phyloP scores from a whole-genome alignment of 768 basidiomycete genomes.

The Panellus pusillus region DNA sequence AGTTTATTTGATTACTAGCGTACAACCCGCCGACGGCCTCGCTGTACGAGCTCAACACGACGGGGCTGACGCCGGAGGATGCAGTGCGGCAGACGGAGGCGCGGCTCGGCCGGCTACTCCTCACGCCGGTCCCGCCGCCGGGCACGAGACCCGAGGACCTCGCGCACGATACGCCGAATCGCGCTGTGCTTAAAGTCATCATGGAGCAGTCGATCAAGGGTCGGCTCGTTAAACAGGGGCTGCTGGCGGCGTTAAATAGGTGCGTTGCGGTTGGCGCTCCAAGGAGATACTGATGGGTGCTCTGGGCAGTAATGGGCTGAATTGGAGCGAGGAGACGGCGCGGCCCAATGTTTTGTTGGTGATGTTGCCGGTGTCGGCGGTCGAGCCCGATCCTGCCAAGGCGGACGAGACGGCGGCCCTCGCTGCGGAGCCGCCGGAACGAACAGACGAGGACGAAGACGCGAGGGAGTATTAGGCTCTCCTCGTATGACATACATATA shows the following conservation, averaged over 20 bases:
- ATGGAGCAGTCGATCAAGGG: constrained; percentile 22
- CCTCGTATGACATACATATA: too few species aligned
- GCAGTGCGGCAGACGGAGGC: constrained; percentile 19
- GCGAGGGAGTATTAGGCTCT: constrained; percentile 12
- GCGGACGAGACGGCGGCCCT: not conserved
- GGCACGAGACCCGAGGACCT: constrained; percentile 17
- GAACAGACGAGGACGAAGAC: constrained; percentile 14
- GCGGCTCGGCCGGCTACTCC: constrained; percentile 14
- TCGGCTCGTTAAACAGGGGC: constrained; percentile 13
- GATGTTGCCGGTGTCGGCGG: constrained; percentile 10
- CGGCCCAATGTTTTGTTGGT: constrained; percentile 16
- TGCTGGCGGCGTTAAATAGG: constrained; percentile 9
- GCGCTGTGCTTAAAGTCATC: constrained; percentile 14
- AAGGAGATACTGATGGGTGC: too few species aligned
- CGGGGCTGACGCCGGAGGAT: constrained; percentile 21
- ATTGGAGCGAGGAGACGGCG: constrained; percentile 9
- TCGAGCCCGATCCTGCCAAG: not conserved
- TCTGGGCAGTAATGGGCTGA: constrained; percentile 10
- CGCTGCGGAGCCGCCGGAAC: not conserved
- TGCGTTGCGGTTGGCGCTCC: not conserved
- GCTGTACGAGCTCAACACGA: constrained; percentile 22
- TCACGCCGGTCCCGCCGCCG: constrained; percentile 15
- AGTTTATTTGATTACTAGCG: constrained; percentile 1
- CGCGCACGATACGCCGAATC: constrained; percentile 19
- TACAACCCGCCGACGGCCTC: constrained; percentile 21